Conservation (phyloP, 2,329 filamentous ascomycete species). For the Hyphodiscus sp. region DNA sequence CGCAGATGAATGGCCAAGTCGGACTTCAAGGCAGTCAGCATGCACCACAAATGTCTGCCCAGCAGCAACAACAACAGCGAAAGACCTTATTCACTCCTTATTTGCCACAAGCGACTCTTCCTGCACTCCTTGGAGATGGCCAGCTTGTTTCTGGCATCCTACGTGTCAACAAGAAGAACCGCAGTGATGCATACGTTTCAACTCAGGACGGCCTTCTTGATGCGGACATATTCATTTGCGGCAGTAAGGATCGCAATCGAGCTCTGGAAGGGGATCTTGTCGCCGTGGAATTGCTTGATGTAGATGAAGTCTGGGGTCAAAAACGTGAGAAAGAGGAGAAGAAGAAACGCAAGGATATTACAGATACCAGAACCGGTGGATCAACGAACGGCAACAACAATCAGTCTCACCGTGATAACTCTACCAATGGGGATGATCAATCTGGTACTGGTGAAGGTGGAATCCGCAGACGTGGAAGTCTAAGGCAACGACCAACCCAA, state of each 20-base stretch:
- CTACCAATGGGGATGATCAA: slow-evolving; percentile 56
- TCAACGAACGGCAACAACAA: slow-evolving; percentile 67
- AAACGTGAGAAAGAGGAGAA: slow-evolving; percentile 99
- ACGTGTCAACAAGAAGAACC: slow-evolving; percentile 99
- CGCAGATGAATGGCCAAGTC: slow-evolving; percentile 73
- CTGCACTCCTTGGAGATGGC: slow-evolving; percentile 82
- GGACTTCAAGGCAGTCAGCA: slow-evolving; percentile 66
- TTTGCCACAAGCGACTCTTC: slow-evolving; percentile 86
- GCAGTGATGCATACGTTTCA: slow-evolving; percentile 95
- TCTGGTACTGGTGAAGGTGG: slow-evolving; percentile 66
- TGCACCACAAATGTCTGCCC: slow-evolving; percentile 56
- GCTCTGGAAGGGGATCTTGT: slow-evolving; percentile 94
- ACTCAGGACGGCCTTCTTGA: slow-evolving; percentile 82
- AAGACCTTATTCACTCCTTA: slow-evolving; percentile 99
- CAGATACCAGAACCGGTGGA: slow-evolving; percentile 75
- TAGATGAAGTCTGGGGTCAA: slow-evolving; percentile 97
- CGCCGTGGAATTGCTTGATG: slow-evolving; percentile 90
- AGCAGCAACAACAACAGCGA: slow-evolving; percentile 81
- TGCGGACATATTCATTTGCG: slow-evolving; percentile 98
- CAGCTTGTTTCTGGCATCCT: slow-evolving; percentile 95
- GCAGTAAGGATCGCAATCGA: slow-evolving; percentile 97
- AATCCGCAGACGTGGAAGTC: slow-evolving; percentile 85
- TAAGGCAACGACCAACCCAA: slow-evolving; percentile 93
- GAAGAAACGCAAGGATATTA: slow-evolving; percentile 99
- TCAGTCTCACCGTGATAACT: slow-evolving; percentile 45